Evolutionary conservation across 768 basidiomycete genomes (phyloP), one percentile per base, ranked within the genome.

Genomic region (Polyporus arcularius): DNA sequence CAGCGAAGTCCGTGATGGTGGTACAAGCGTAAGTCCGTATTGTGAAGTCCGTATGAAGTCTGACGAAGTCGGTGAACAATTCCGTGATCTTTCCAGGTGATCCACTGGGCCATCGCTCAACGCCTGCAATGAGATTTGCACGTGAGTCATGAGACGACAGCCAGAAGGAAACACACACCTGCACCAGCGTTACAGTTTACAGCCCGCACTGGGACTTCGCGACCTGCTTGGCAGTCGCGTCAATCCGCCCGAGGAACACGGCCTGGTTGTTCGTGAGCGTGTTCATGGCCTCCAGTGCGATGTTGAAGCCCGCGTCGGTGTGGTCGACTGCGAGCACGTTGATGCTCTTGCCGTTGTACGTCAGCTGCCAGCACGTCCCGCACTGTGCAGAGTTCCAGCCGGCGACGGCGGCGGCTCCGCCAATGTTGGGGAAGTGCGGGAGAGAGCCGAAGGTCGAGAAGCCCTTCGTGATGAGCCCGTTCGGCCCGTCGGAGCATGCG

Each of bases 171-270:
- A 40, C 7, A 49, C 43, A 48, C 49, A 49, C 58, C 55, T 58
- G 31, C 12, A 8, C 15, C n/a, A 18, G 2, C 11, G 26, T 72
- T 66, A 78, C 60, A 85, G 70, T 18, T 72, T 66, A 78, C 60
- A 85, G 70, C 21, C 85, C 85, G 66, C 88, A 89, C 52, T 68
- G 62, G 0, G 84, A 80, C 7, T 77, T 57, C 41, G 64, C 72
- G 10, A 87, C 81, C 60, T 82, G 71, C 3, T 60, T 71, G 5
- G 81, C 72, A 9, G 70, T 74, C 12, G 83, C 83, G 14, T 74
- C 48, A 21, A 87, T 75, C 28, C 80, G 72, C 9, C 87, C 87
- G 28, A 82, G 67, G 39, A 76, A 67, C 43, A 70, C 74, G 0
- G 80, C 86, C 64, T 81, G 72, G 39, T 74, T 76, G 50, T 74